Percentiles rank a stretch among this genome's conserved stretches.
phyloP scores from a whole-genome alignment of 1,284 basidiomycete genomes.

The Coniferiporia sulphurascens region DNA sequence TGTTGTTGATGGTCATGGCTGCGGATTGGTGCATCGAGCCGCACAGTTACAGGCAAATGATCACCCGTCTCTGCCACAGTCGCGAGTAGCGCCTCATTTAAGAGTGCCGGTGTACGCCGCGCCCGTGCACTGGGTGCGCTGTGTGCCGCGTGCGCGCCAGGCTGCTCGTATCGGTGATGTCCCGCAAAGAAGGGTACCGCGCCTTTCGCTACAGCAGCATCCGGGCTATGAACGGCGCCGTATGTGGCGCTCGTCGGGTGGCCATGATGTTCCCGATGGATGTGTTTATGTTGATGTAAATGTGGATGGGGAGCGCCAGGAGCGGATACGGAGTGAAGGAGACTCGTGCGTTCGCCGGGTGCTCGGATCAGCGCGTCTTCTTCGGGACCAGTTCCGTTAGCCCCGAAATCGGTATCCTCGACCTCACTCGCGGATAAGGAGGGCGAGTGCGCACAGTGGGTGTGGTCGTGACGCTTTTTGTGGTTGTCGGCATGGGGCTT shows the following conservation, averaged over 20 bases:
- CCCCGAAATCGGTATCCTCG: not conserved
- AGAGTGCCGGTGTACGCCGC: no score
- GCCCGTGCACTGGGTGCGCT: slow-evolving; percentile 24
- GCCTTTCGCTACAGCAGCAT: not conserved
- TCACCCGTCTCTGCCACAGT: not conserved
- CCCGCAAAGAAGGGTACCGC: slow-evolving; percentile 27
- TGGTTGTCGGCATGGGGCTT: no score
- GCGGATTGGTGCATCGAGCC: no score
- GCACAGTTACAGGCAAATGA: not conserved
- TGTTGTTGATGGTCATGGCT: no score
- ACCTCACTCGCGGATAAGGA: no score
- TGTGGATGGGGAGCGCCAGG: not conserved
- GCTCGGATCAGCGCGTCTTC: no score
- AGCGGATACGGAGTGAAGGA: slow-evolving; percentile 1
- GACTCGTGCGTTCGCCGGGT: not conserved
- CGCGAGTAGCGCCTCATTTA: not conserved
- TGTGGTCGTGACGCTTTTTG: no score
- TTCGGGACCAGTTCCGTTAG: not conserved
- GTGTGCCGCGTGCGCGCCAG: slow-evolving; percentile 32
- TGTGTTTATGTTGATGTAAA: not conserved
- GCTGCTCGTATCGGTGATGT: slow-evolving; percentile 43
- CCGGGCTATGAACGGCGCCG: no score
- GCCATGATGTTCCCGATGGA: no score
- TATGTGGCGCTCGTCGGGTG: not conserved
- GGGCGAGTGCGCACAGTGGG: no score